A percentile compares a stretch with the other conserved stretches of the same genome.
Evolutionary conservation across 306 rosid species (phyloP).

Genomic region (Lupinus albus): DNA sequence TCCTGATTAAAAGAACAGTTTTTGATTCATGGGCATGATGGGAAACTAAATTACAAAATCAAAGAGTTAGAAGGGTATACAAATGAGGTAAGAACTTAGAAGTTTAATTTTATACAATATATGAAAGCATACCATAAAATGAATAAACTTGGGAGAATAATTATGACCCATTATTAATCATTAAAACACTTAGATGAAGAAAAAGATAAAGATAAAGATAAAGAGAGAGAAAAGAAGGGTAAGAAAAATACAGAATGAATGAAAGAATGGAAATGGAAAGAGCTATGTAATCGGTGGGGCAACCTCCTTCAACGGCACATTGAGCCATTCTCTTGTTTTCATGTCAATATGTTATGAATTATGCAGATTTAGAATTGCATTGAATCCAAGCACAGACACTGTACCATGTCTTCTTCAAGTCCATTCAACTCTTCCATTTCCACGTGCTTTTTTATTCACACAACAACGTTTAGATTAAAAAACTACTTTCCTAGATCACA

Average conservation of each 20-base stretch:
- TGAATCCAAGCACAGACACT: constrained; percentile 17
- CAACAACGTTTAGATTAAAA: too few species aligned
- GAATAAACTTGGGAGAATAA: constrained; percentile 13
- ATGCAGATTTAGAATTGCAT: constrained; percentile 31
- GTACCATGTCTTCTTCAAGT: background rate
- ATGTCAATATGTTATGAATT: constrained; percentile 41
- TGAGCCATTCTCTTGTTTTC: constrained; percentile 48
- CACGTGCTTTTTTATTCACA: constrained; percentile 21
- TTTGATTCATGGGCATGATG: background rate
- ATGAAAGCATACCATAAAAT: constrained; percentile 36
- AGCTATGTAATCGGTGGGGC: constrained; percentile 81
- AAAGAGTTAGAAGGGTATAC: background rate
- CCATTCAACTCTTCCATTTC: background rate
- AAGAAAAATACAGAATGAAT: constrained; percentile 51
- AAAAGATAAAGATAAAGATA: too few species aligned
- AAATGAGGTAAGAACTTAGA: background rate
- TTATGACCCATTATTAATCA: background rate
- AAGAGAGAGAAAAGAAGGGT: background rate
- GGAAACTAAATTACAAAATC: constrained; percentile 2
- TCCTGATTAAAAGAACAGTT: too few species aligned
- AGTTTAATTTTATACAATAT: too few species aligned
- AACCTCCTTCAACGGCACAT: constrained; percentile 83
- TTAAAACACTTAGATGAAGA: background rate
- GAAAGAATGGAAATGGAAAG: constrained; percentile 55
- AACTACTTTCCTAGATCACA: too few species aligned